Evolutionary conservation across 306 rosid species (phyloP), one percentile per base, ranked within the genome.

Genomic region (Cucurbita moschata): DNA sequence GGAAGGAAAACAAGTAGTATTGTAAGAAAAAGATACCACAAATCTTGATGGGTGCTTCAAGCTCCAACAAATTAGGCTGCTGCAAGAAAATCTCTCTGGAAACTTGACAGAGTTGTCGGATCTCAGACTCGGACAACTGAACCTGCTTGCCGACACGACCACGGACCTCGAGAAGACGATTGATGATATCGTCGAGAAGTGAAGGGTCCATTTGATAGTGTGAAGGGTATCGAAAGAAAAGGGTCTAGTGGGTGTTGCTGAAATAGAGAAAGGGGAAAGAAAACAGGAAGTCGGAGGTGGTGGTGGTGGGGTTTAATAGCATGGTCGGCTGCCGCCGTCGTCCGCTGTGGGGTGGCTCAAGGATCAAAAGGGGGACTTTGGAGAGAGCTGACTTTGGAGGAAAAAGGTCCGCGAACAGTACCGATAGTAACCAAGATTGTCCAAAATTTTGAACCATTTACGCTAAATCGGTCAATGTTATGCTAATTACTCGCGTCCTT

Each of bases 21-120:
- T 15, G 73, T 77, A 55, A 52, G 52, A 59, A 65, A 57, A 53
- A 80, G 53, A 71, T 80, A 92, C 98, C 96, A 61, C 96, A 90
- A 86, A 92, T 92, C 86, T 92, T 92, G 76, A 92, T 90, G 79
- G 98, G 98, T 14, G 96, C 96, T 78, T 90, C 88, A 55, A 92
- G 93, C 76, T 92, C 91, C 80, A 92, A 79, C 76, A 90, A 81
- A 82, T 82, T 87, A 58, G 98, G 93, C 77, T 92, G 98, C 73
- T 87, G 88, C 76, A 92, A 63, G 85, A 92, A 90, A 81, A 92
- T 84, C 4, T 88, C 96, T 74, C 81, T 84, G 19, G 98, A 90
- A 73, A 42, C 77, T 0, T 76, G 68, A 75, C 98, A 92, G 43
- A 92, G 96, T 23, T 88, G 96, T 4, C 90, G 92, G 96, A 93